Conservation (phyloP, 352 stramenopile species). For the Globisporangium spinosum region DNA sequence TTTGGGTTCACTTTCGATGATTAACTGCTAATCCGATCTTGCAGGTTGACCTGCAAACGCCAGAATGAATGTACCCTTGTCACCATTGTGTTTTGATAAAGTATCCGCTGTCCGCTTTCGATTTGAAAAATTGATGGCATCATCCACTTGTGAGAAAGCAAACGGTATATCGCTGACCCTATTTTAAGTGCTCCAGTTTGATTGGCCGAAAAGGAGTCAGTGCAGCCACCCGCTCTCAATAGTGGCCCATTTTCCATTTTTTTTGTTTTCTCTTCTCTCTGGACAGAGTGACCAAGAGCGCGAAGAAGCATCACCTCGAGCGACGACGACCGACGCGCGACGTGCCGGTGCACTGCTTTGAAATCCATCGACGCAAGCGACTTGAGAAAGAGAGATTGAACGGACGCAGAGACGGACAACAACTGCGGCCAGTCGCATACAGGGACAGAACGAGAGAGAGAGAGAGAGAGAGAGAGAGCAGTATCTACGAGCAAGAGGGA, state of each 20-base stretch:
- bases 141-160: neutral
- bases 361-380: neutral
- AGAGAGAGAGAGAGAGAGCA: conserved; percentile 3
- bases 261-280: neutral
- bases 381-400: neutral
- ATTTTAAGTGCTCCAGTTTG: neutral
- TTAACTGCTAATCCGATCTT: neutral
- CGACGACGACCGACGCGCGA: neutral
- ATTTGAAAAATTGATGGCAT: neutral
- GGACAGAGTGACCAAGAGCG: neutral
- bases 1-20: conserved; percentile 23
- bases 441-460: conserved; percentile 2
- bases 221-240: neutral
- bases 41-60: neutral
- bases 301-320: conserved; percentile 1
- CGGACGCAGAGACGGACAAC: neutral
- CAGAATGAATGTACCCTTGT: conserved; percentile 5
- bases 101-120: neutral
- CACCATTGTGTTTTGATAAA: conserved; percentile 4
- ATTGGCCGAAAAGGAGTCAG: conserved; percentile 14
- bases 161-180: neutral
- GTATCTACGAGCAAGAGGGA: neutral
- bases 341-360: neutral
- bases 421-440: neutral
- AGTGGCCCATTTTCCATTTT: conserved; percentile 4